Conservation (phyloP, 495 filamentous ascomycete species). For the Cercophora samala region DNA sequence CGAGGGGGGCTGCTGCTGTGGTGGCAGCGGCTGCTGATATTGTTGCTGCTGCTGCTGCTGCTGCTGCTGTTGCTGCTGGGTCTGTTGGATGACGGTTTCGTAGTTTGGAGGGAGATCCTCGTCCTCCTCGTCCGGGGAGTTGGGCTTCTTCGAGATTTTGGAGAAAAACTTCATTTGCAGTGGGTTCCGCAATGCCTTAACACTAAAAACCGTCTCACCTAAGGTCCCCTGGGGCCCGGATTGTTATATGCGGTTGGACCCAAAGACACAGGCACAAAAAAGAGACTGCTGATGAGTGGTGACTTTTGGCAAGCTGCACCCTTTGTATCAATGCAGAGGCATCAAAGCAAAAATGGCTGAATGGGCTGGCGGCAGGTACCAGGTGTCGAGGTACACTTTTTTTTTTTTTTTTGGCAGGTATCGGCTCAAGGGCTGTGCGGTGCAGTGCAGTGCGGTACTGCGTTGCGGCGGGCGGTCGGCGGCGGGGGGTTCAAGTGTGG, state of each 20-base stretch:
- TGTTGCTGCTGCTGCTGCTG: slow-evolving; percentile 12
- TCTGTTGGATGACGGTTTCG: slow-evolving; percentile 17
- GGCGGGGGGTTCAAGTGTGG: slow-evolving; percentile 12
- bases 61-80: slow-evolving; percentile 15
- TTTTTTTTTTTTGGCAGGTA: slow-evolving; percentile 13
- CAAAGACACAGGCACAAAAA: neutral
- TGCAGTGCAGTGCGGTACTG: neutral
- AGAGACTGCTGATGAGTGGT: slow-evolving; percentile 12
- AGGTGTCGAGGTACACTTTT: slow-evolving; percentile 17
- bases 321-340: slow-evolving; percentile 31
- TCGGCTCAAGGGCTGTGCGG: slow-evolving; percentile 9
- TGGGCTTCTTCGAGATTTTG: slow-evolving; percentile 52
- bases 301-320: neutral
- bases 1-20: slow-evolving; percentile 26
- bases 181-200: slow-evolving; percentile 22
- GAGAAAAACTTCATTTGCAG: slow-evolving; percentile 55
- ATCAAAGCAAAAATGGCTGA: slow-evolving; percentile 30
- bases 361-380: slow-evolving; percentile 23
- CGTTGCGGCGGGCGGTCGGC: neutral
- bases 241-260: slow-evolving; percentile 18
- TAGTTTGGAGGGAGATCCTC: slow-evolving; percentile 30
- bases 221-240: slow-evolving; percentile 20
- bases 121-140: slow-evolving; percentile 46
- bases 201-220: slow-evolving; percentile 20
- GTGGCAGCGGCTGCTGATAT: slow-evolving; percentile 7